Evolutionary conservation across 2,329 filamentous ascomycete genomes (phyloP).

Genomic region (Daldinia sp.): DNA sequence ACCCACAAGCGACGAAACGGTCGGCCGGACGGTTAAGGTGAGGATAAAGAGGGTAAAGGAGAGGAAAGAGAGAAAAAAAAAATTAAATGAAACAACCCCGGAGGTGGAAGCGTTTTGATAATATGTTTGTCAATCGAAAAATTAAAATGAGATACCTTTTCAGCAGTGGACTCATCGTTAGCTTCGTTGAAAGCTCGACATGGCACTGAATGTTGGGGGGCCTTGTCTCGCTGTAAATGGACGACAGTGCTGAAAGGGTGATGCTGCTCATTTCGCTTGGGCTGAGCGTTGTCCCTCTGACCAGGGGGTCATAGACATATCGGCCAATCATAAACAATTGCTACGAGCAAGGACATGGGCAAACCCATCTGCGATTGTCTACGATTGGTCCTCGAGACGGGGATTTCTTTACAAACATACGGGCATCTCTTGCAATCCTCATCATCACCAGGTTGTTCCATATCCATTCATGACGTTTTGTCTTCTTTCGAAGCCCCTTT

Average conservation of each 20-base stretch:
- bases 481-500: conserved; percentile 12
- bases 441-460: conserved; percentile 16
- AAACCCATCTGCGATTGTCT: conserved; percentile 18
- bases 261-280: conserved; percentile 45
- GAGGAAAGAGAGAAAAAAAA: conserved; percentile 17
- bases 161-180: conserved; percentile 36
- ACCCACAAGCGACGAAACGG: conserved; percentile 34
- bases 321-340: conserved; percentile 37
- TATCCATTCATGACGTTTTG: conserved; percentile 22
- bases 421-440: conserved; percentile 17
- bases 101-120: conserved; percentile 37
- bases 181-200: conserved; percentile 27
- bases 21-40: conserved; percentile 34
- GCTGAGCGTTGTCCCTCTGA: conserved; percentile 37
- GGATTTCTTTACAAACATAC: conserved; percentile 37
- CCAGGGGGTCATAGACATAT: conserved; percentile 32
- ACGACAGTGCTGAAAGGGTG: conserved; percentile 22
- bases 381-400: conserved; percentile 31
- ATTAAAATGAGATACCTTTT: conserved; percentile 44
- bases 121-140: conserved; percentile 39
- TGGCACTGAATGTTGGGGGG: conserved; percentile 27
- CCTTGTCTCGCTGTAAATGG: conserved; percentile 37
- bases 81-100: conserved; percentile 19
- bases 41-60: conserved; percentile 26
- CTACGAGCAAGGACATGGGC: conserved; percentile 23